A percentile compares a stretch with the other conserved stretches of the same genome.
Evolutionary conservation across 352 stramenopile species (phyloP).

Genomic region (Lagenidium giganteum): DNA sequence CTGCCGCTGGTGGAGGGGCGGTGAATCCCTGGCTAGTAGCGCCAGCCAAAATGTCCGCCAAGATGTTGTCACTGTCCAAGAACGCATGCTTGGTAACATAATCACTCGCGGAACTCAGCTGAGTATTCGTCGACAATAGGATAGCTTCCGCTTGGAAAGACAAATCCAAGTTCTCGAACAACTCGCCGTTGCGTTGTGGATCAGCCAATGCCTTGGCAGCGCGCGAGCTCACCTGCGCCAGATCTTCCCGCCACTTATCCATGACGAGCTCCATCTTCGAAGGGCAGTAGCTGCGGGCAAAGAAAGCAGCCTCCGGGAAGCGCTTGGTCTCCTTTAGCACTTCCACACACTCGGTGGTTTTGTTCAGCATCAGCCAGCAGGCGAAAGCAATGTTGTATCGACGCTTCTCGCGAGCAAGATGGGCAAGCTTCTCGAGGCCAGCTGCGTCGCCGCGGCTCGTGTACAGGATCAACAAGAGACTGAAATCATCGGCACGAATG

Average conservation of each 20-base stretch:
- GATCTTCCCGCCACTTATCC: conserved; percentile 94
- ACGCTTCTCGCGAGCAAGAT: conserved; percentile 79
- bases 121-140: conserved; percentile 75
- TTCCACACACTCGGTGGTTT: conserved; percentile 94
- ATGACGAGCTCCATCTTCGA: conserved; percentile 95
- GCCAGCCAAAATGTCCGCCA: conserved; percentile 36
- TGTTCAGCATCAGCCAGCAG: conserved; percentile 92
- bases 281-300: conserved; percentile 97
- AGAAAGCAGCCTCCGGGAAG: conserved; percentile 97
- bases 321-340: conserved; percentile 94
- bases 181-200: conserved; percentile 86
- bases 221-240: conserved; percentile 78
- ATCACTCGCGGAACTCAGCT: conserved; percentile 34
- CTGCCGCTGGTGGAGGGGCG: conserved; percentile 15
- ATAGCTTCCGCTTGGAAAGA: conserved; percentile 94
- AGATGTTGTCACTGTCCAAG: conserved; percentile 55
- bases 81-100: conserved; percentile 77
- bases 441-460: conserved; percentile 91
- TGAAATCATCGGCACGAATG: conserved; percentile 94
- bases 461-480: conserved; percentile 96
- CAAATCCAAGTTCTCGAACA: conserved; percentile 95
- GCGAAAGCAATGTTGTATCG: conserved; percentile 97
- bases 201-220: conserved; percentile 94
- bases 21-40: neutral
- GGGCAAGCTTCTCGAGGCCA: conserved; percentile 89